A percentile compares a stretch with the other conserved stretches of the same genome.
phyloP scores from a whole-genome alignment of 192 early-diverging fungal genomes.

The Lobosporangium transversale region DNA sequence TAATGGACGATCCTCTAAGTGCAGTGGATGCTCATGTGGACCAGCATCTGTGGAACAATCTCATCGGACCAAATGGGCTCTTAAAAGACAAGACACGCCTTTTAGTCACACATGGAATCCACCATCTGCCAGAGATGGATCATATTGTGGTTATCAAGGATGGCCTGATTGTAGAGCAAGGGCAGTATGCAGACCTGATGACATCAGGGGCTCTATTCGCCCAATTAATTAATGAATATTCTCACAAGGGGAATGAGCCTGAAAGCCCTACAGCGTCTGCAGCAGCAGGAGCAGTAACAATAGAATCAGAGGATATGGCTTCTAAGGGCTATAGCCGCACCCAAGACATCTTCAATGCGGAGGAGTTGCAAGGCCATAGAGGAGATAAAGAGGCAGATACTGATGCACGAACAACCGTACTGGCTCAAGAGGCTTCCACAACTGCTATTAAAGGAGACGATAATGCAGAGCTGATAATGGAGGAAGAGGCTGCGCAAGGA shows the following conservation, averaged over 20 bases:
- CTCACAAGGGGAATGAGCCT: background rate
- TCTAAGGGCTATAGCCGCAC: slow-evolving; percentile 25
- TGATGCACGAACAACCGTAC: slow-evolving; percentile 3
- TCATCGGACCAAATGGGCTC: slow-evolving; percentile 85
- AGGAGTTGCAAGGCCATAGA: no score
- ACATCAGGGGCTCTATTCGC: slow-evolving; percentile 63
- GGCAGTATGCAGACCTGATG: slow-evolving; percentile 74
- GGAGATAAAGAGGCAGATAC: slow-evolving; percentile 21
- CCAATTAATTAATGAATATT: slow-evolving; percentile 76
- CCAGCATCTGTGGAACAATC: slow-evolving; percentile 84
- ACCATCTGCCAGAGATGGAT: slow-evolving; percentile 74
- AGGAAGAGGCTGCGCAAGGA: slow-evolving; percentile 82
- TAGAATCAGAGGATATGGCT: slow-evolving; percentile 32
- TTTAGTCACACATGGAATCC: slow-evolving; percentile 85
- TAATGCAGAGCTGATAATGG: slow-evolving; percentile 77
- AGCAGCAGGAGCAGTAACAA: no score
- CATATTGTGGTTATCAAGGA: slow-evolving; percentile 76
- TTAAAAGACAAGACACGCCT: slow-evolving; percentile 83
- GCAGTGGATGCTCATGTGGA: slow-evolving; percentile 74
- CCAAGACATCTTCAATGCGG: slow-evolving; percentile 34
- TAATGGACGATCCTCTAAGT: slow-evolving; percentile 64
- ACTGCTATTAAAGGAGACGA: slow-evolving; percentile 66
- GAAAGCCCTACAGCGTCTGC: no score
- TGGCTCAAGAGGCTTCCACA: background rate
- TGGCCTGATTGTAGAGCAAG: slow-evolving; percentile 74